These are phyloP conservation scores for Mollisia scopiformis DNA, from an alignment of 2,329 filamentous ascomycete species.

Conservation along the genomic window DNA sequence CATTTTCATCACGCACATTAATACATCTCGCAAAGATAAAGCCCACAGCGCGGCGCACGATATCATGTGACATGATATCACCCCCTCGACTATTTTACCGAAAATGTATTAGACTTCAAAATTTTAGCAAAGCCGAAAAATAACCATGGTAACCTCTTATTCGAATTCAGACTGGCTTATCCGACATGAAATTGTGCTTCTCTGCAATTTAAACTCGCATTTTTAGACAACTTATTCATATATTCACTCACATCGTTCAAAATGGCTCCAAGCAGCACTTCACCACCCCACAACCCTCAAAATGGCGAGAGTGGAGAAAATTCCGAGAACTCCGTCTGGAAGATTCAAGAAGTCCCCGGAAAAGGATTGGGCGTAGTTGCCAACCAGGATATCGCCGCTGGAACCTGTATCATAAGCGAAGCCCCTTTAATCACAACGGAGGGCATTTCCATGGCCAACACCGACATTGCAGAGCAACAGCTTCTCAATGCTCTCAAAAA, in stretches of 20 bases:
- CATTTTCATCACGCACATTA: too few species aligned
- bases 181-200: background rate
- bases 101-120: constrained; percentile 25
- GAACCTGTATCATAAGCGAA: constrained; percentile 36
- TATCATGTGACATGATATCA: background rate
- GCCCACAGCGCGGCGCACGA: background rate
- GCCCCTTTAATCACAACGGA: constrained; percentile 33
- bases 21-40: background rate
- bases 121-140: constrained; percentile 13
- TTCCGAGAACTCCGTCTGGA: constrained; percentile 19
- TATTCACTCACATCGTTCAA: background rate
- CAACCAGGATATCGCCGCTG: constrained; percentile 26
- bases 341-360: constrained; percentile 26
- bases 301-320: background rate
- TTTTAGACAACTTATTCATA: background rate
- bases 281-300: constrained; percentile 6
- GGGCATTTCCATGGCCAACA: constrained; percentile 20
- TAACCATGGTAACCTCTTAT: constrained; percentile 6
- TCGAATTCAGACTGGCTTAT: background rate
- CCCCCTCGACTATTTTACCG: constrained; percentile 32
- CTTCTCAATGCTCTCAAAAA: constrained; percentile 25
- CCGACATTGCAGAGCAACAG: constrained; percentile 26
- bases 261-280: constrained; percentile 26
- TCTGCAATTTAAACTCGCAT: background rate
- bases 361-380: constrained; percentile 35